These are phyloP conservation scores for Macrolepiota albuminosa DNA, from an alignment of 768 basidiomycete species.

Conservation along the genomic window DNA sequence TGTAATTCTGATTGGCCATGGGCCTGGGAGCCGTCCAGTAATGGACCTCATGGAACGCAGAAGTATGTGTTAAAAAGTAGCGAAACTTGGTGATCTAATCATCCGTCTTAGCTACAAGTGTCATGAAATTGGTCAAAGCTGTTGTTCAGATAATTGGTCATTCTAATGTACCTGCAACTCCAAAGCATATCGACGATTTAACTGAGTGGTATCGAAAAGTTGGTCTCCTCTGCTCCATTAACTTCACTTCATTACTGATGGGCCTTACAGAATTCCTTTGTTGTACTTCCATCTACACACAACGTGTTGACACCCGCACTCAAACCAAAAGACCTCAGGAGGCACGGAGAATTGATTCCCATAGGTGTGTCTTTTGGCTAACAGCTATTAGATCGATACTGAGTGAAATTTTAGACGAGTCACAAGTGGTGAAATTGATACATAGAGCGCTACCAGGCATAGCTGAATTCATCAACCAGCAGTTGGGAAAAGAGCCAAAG, in stretches of 20 bases:
- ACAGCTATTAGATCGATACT: not conserved
- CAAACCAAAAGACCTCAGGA: conserved; percentile 42
- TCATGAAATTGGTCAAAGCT: conserved; percentile 61
- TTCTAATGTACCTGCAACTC: conserved; percentile 47
- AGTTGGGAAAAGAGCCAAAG: conserved; percentile 12
- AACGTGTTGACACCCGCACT: conserved; percentile 39
- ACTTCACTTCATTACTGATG: not conserved
- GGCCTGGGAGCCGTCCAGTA: conserved; percentile 73
- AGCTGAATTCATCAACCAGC: conserved; percentile 46
- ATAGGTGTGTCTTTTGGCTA: conserved; percentile 45
- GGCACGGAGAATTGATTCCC: conserved; percentile 60
- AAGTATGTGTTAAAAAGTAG: conserved; percentile 37
- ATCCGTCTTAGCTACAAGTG: conserved; percentile 33
- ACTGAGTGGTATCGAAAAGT: conserved; percentile 74
- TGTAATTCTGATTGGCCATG: conserved; percentile 84
- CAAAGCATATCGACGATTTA: conserved; percentile 51
- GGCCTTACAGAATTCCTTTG: conserved; percentile 61
- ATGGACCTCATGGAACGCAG: conserved; percentile 70
- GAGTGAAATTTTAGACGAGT: conserved; percentile 43
- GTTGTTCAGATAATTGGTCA: conserved; percentile 79
- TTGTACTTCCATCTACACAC: conserved; percentile 66
- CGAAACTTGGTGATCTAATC: not conserved
- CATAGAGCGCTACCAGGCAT: conserved; percentile 62
- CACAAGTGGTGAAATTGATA: conserved; percentile 73
- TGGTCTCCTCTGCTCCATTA: conserved; percentile 10